Evolutionary conservation across 176 grass and related monocot species (phyloP), one percentile per base, ranked within the genome.

Genomic region (Rhynchospora tenuis): DNA sequence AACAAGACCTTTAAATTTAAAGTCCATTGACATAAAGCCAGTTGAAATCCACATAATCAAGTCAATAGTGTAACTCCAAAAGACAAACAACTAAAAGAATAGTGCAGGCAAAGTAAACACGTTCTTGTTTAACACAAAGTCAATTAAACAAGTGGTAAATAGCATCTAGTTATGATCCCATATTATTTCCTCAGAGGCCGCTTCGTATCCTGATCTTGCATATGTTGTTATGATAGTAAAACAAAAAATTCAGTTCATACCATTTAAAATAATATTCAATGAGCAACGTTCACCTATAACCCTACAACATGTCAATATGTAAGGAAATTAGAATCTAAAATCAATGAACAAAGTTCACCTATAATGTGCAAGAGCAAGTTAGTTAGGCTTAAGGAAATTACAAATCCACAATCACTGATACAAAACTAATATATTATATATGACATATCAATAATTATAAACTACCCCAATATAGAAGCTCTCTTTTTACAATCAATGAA

Each of bases 161-260:
- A 52, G 0, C 48, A 51, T 75, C 54, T 65, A 42, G 59, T 66
- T 62, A 64, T 45, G 5, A 44, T 50, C 60, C 42, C 17, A 24
- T 12, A 82, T 82, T 82, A 66, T 82, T 82, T 98, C 93, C 93
- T 95, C 58, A 86, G 73, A 9, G 91, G 92, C 59, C 96, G 70
- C 2, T 91, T 87, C 0, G 91, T 91, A 43, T 93, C 96, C 89
- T 95, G 88, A 61, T 98, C 96, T 86, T 98, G 96, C 96, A 98
- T 98, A 91, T 98, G 96, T 92, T 98, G 88, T 87, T 60, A 63
- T 64, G 76, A 85, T 13, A 66, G 13, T 51, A 70, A 24, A 12
- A 86, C 80, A 87, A 16, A 61, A 33, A 33, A 78, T 60, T 51
- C 67, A 66, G 19, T 7, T 19, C 44, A 7, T 29, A 6, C 22